Conservation (phyloP, 345 rosid genomes). For the Raphanus raphanistrum region DNA sequence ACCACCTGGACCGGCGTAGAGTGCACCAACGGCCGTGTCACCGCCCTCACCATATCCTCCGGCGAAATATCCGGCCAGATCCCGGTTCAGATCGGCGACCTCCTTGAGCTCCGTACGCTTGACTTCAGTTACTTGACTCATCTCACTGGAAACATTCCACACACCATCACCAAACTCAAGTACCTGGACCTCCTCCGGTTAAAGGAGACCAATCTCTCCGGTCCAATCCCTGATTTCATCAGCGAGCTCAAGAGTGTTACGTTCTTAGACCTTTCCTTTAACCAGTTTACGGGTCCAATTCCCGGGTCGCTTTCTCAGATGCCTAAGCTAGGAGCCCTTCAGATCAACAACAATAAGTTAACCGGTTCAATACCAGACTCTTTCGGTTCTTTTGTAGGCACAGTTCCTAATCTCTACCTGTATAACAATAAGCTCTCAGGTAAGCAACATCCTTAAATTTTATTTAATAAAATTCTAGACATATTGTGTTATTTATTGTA, state of each 20-base stretch:
- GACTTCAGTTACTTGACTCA: slow-evolving; percentile 49
- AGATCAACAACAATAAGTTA: slow-evolving; percentile 62
- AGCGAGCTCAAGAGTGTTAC: slow-evolving; percentile 52
- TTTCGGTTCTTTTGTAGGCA: slow-evolving; percentile 51
- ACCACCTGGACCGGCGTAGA: slow-evolving; percentile 58
- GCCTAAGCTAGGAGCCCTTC: slow-evolving; percentile 55
- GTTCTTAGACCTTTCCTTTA: slow-evolving; percentile 62
- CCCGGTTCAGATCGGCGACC: slow-evolving; percentile 57
- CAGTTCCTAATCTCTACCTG: slow-evolving; percentile 49
- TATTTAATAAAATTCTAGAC: not conserved
- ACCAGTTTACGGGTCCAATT: slow-evolving; percentile 61
- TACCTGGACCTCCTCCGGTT: slow-evolving; percentile 54
- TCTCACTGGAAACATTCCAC: slow-evolving; percentile 64
- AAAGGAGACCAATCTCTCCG: slow-evolving; percentile 50
- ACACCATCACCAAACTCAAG: slow-evolving; percentile 59
- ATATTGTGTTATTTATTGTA: not conserved
- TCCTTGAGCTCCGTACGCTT: slow-evolving; percentile 54
- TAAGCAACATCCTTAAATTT: not conserved
- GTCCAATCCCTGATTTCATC: slow-evolving; percentile 51
- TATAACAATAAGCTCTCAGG: slow-evolving; percentile 69
- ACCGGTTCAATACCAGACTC: slow-evolving; percentile 60
- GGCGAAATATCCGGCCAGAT: slow-evolving; percentile 62
- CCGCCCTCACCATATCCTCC: slow-evolving; percentile 48
- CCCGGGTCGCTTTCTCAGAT: slow-evolving; percentile 57
- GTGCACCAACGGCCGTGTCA: slow-evolving; percentile 38